phyloP scores from a whole-genome alignment of 768 basidiomycete species.

The Boletellus ananiceps region DNA sequence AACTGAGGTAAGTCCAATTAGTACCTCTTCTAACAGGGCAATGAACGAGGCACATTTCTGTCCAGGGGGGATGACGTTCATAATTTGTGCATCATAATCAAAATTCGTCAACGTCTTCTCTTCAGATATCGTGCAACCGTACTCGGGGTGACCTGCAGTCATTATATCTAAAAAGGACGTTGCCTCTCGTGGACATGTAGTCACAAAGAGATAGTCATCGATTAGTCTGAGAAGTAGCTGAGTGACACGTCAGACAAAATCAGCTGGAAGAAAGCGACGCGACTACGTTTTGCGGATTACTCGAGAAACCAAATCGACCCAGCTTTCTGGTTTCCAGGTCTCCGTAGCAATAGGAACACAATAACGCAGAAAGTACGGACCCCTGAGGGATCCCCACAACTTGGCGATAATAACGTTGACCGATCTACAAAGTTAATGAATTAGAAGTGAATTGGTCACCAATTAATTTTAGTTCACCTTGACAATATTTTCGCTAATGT shows the following conservation, averaged over 20 bases:
- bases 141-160: slow-evolving; percentile 84
- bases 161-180: slow-evolving; percentile 68
- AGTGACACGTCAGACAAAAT: neutral
- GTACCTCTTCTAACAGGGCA: neutral
- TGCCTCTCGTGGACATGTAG: slow-evolving; percentile 59
- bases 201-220: slow-evolving; percentile 94
- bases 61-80: slow-evolving; percentile 48
- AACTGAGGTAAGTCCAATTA: slow-evolving; percentile 35
- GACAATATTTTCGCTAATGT: slow-evolving; percentile 89
- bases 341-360: slow-evolving; percentile 94
- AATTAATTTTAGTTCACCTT: slow-evolving; percentile 46
- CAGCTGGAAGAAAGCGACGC: neutral
- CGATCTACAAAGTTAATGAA: slow-evolving; percentile 51
- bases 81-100: slow-evolving; percentile 50
- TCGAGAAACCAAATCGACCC: slow-evolving; percentile 41
- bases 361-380: slow-evolving; percentile 87
- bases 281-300: slow-evolving; percentile 60
- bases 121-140: slow-evolving; percentile 85
- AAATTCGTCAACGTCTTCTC: slow-evolving; percentile 93
- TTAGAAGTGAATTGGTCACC: neutral
- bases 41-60: slow-evolving; percentile 36
- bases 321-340: slow-evolving; percentile 67
- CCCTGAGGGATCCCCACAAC: slow-evolving; percentile 96
- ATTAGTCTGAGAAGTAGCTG: slow-evolving; percentile 80
- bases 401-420: slow-evolving; percentile 76